Conservation (phyloP, 371 early-diverging fungal species). For the Spraguea lophii region DNA sequence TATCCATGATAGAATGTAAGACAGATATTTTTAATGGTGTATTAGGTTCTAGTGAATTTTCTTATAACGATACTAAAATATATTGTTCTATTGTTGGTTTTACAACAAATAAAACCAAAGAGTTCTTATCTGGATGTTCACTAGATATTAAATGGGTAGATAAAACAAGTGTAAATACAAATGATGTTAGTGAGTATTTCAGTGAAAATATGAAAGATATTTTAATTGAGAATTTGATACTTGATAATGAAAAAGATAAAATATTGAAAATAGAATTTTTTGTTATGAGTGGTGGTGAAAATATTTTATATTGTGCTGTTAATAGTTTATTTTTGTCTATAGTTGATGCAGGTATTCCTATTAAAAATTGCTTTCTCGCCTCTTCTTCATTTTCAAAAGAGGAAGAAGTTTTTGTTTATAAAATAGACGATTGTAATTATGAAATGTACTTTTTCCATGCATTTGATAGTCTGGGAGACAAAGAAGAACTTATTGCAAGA, state of each 20-base stretch:
- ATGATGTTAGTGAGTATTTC: conserved; percentile 10
- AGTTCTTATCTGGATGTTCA: background rate
- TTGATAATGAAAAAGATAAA: conserved; percentile 9
- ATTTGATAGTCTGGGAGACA: too few relatives aligned
- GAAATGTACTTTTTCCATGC: too few relatives aligned
- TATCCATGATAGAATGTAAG: conserved; percentile 7
- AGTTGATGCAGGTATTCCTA: conserved; percentile 22
- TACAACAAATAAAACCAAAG: background rate
- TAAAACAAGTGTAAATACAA: background rate
- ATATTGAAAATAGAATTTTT: conserved; percentile 3
- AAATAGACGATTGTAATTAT: background rate
- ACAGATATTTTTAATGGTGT: conserved; percentile 1
- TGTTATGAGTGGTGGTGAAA: background rate
- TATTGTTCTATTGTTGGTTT: conserved; percentile 3
- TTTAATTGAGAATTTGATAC: conserved; percentile 1
- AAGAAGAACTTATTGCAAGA: too few relatives aligned
- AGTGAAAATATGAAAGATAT: conserved; percentile 2
- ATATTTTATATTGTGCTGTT: conserved; percentile 19
- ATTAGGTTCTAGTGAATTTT: conserved; percentile 8
- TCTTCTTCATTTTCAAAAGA: conserved; percentile 2
- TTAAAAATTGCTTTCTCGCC: conserved; percentile 16
- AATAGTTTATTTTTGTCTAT: conserved; percentile 18
- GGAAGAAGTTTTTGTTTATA: conserved; percentile 17
- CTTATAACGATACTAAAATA: conserved; percentile 11
- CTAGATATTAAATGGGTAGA: conserved; percentile 12